Percentiles rank a stretch among this genome's conserved stretches.
These are phyloP conservation scores for Tetracladium maxilliforme DNA, from an alignment of 2,329 filamentous ascomycete species.

Conservation along the genomic window DNA sequence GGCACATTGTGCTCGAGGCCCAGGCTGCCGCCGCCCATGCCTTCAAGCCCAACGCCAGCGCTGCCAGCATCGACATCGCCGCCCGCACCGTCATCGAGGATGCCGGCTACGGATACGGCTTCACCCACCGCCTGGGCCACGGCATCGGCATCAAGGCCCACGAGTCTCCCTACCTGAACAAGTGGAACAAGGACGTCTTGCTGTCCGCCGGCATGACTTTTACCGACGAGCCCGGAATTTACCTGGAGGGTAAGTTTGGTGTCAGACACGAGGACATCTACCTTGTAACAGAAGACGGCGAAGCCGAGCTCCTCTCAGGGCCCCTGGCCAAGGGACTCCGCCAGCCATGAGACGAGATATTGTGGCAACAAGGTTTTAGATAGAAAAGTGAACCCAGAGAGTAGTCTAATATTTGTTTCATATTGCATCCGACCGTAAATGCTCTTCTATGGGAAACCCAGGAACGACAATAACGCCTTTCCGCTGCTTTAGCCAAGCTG, in stretches of 20 bases:
- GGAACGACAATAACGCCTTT: too few relatives aligned
- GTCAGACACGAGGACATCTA: slow-evolving; percentile 49
- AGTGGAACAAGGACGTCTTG: slow-evolving; percentile 33
- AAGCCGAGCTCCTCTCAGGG: slow-evolving; percentile 39
- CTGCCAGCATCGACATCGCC: slow-evolving; percentile 45
- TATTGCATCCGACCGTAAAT: too few relatives aligned
- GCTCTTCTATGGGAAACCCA: too few relatives aligned
- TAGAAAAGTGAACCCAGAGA: too few relatives aligned
- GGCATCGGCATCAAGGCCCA: slow-evolving; percentile 54
- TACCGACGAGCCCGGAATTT: slow-evolving; percentile 48
- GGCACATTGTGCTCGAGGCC: slow-evolving; percentile 46
- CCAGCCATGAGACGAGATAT: slow-evolving; percentile 24
- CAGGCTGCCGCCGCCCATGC: slow-evolving; percentile 37
- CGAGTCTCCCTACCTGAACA: slow-evolving; percentile 49
- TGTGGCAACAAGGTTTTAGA: too few relatives aligned
- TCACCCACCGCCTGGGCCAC: slow-evolving; percentile 49
- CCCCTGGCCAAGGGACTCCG: slow-evolving; percentile 34
- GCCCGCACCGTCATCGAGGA: slow-evolving; percentile 39
- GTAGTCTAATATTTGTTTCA: too few relatives aligned
- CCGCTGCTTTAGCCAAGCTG: too few relatives aligned
- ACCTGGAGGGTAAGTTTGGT: slow-evolving; percentile 42
- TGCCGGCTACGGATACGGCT: slow-evolving; percentile 41
- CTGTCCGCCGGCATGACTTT: slow-evolving; percentile 45
- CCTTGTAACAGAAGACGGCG: slow-evolving; percentile 34
- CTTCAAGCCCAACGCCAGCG: slow-evolving; percentile 34